These are phyloP conservation scores for Clonostachys rosea DNA, from an alignment of 2,329 filamentous ascomycete species.

Conservation along the genomic window DNA sequence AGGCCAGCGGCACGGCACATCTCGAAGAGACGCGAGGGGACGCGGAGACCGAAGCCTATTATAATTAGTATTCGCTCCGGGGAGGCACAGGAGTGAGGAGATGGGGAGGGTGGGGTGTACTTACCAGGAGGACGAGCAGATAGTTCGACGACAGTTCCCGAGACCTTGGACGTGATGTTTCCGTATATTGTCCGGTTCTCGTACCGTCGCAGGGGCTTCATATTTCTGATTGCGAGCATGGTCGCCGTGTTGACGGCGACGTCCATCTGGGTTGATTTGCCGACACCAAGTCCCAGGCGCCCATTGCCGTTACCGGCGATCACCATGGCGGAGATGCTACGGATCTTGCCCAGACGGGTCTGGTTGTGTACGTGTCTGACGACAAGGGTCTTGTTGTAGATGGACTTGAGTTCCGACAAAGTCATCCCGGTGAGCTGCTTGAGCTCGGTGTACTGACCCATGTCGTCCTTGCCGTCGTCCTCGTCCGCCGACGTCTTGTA, in stretches of 20 bases:
- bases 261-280: slow-evolving; percentile 72
- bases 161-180: slow-evolving; percentile 76
- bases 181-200: slow-evolving; percentile 91
- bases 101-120: slow-evolving; percentile 15
- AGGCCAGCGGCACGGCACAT: slow-evolving; percentile 87
- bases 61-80: not conserved
- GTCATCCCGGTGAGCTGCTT: slow-evolving; percentile 51
- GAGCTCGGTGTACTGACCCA: slow-evolving; percentile 43
- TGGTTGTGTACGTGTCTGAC: slow-evolving; percentile 78
- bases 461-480: slow-evolving; percentile 45
- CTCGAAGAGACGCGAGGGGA: slow-evolving; percentile 88
- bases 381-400: slow-evolving; percentile 72
- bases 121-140: slow-evolving; percentile 82
- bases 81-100: not conserved
- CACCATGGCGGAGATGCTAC: slow-evolving; percentile 67
- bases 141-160: slow-evolving; percentile 80
- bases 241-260: slow-evolving; percentile 69
- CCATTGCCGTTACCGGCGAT: slow-evolving; percentile 87
- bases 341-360: slow-evolving; percentile 92
- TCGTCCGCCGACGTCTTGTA: slow-evolving; percentile 45
- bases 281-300: slow-evolving; percentile 82
- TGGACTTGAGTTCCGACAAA: slow-evolving; percentile 41
- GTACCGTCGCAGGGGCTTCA: slow-evolving; percentile 88
- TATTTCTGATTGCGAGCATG: slow-evolving; percentile 81
- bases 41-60: slow-evolving; percentile 87